Evolutionary conservation across 495 filamentous ascomycete species (phyloP), one percentile per base, ranked within the genome.

Genomic region (Viridothelium virens): DNA sequence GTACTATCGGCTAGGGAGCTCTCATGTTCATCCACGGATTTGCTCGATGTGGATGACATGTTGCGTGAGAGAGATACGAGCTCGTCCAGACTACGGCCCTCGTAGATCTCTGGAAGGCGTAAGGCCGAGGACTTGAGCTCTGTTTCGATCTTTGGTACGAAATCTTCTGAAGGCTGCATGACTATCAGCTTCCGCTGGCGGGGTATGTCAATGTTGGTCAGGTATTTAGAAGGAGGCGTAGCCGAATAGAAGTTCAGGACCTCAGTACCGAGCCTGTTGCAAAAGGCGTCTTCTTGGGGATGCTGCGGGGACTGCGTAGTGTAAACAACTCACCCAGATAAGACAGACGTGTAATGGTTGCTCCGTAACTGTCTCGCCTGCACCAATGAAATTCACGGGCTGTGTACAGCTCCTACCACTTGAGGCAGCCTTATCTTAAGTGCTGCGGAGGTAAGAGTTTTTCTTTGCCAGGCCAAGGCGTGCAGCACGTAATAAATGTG

Each of bases 1-100:
- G 68, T 65, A 62, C 72, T 74, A 18, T 72, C 70, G 16, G 69
- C 68, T 11, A 74, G 64, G 3, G 70, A 64, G 63, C 38, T 63
- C 25, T 53, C 41, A 18, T 63, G 47, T 56, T 72, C 72, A 44
- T 70, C 66, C 56, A 56, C 36, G 37, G 46, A 61, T 16, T 33
- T 69, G 18, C 64, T 64, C 16, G 66, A 37, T 31, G 65, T 63
- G 18, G 68, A 69, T 25, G 70, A 64, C 70, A 74, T 74, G 50
- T 63, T 70, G 66, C 69, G 66, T 44, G 64, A 63, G 62, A 69
- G 38, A 44, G 68, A 64, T 10, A 62, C 68, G 39, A 66, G 56
- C 31, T 46, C 59, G 31, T 66, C 61, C n/a, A 63, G 33, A 34
- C 46, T 67, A 38, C 38, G 34, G 53, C 56, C 37, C 4, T 44